Evolutionary conservation across 2,329 filamentous ascomycete species (phyloP).

Genomic region (Trichothecium sympodiale): DNA sequence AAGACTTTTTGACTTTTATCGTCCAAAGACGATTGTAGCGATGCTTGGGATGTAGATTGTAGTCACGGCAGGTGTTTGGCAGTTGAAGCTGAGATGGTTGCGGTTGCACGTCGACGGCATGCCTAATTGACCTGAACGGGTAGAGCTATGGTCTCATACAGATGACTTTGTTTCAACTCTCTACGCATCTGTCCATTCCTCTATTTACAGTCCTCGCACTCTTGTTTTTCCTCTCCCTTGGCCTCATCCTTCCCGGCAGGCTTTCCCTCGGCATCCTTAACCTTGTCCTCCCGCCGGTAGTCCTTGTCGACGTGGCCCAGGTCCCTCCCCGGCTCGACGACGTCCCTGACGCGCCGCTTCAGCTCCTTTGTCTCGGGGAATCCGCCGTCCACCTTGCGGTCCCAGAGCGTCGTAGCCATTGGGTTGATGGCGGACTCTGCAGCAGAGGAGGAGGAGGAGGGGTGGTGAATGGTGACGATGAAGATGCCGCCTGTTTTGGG

Average conservation of each 20-base stretch:
- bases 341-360: constrained; percentile 72
- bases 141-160: no score
- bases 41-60: no score
- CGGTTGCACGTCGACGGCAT: no score
- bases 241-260: not conserved
- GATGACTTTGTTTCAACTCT: no score
- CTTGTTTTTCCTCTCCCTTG: constrained; percentile 1
- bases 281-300: constrained; percentile 15
- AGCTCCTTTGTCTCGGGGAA: constrained; percentile 92
- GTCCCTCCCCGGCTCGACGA: constrained; percentile 66
- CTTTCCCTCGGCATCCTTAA: not conserved
- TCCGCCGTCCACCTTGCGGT: constrained; percentile 74
- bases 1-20: constrained; percentile 15
- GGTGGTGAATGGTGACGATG: constrained; percentile 48
- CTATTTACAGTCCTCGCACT: constrained; percentile 4
- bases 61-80: no score
- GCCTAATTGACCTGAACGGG: no score
- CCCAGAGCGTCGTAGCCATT: constrained; percentile 61
- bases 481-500: constrained; percentile 81
- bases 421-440: constrained; percentile 15
- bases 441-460: constrained; percentile 8
- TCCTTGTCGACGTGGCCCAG: constrained; percentile 71
- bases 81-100: no score
- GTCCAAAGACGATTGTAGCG: constrained; percentile 3
- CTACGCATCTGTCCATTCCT: no score